Evolutionary conservation across 2,329 filamentous ascomycete species (phyloP).

Genomic region (Calonectria hongkongensis): DNA sequence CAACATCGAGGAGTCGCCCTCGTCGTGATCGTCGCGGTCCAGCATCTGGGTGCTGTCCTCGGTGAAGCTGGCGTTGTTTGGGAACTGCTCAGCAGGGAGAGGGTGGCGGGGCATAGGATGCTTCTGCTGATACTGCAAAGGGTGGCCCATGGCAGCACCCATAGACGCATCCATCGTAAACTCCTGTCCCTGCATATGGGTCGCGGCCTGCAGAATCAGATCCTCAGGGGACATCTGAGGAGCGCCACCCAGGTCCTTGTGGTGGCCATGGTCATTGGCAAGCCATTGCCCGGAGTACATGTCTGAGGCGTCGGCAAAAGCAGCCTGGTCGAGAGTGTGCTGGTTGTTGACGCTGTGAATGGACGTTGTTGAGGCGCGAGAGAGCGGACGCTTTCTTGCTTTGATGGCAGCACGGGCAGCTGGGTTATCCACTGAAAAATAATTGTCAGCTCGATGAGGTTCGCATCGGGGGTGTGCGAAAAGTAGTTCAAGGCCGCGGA

Average conservation of each 20-base stretch:
- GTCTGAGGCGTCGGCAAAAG: slow-evolving; percentile 65
- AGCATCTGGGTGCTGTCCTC: slow-evolving; percentile 76
- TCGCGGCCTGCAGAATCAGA: slow-evolving; percentile 75
- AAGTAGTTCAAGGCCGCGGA: slow-evolving; percentile 27
- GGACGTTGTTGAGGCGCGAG: slow-evolving; percentile 74
- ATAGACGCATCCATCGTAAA: slow-evolving; percentile 69
- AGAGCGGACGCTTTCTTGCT: slow-evolving; percentile 71
- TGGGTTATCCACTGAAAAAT: slow-evolving; percentile 54
- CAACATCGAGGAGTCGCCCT: slow-evolving; percentile 70
- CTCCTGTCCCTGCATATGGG: slow-evolving; percentile 74
- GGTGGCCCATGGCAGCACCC: slow-evolving; percentile 65
- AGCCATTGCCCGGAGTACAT: slow-evolving; percentile 72
- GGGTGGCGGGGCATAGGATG: slow-evolving; percentile 68
- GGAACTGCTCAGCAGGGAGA: slow-evolving; percentile 73
- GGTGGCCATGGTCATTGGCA: slow-evolving; percentile 64
- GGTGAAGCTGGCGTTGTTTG: slow-evolving; percentile 71
- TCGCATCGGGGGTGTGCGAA: slow-evolving; percentile 38
- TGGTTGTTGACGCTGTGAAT: slow-evolving; percentile 73
- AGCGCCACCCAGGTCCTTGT: slow-evolving; percentile 65
- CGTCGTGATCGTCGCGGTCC: slow-evolving; percentile 76
- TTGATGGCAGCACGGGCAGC: slow-evolving; percentile 60
- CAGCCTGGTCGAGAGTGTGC: slow-evolving; percentile 69
- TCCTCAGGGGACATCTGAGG: slow-evolving; percentile 74
- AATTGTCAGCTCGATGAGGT: slow-evolving; percentile 46
- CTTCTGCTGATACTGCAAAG: slow-evolving; percentile 64